These are phyloP conservation scores for Diaporthe ampelina DNA, from an alignment of 2,329 filamentous ascomycete genomes.

Conservation along the genomic window DNA sequence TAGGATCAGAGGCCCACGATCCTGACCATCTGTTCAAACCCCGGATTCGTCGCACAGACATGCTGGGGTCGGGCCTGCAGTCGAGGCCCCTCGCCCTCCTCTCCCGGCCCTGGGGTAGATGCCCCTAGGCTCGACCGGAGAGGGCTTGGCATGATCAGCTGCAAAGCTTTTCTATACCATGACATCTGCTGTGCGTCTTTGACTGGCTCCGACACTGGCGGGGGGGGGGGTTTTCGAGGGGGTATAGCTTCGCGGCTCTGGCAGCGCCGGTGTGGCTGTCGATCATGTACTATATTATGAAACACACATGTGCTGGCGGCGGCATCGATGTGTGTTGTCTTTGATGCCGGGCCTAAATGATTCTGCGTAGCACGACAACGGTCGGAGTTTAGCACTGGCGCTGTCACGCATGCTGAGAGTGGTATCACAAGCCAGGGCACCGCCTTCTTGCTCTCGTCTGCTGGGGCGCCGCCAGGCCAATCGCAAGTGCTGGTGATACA, in stretches of 20 bases:
- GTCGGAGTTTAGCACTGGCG: constrained; percentile 32
- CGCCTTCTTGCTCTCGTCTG: constrained; percentile 6
- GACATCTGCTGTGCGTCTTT: constrained; percentile 5
- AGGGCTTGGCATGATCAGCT: constrained; percentile 32
- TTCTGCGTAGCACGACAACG: constrained; percentile 34
- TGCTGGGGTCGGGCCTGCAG: constrained; percentile 31
- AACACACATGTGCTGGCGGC: constrained; percentile 25
- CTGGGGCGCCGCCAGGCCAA: constrained; percentile 22
- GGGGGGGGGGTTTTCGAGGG: neutral
- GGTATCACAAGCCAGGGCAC: constrained; percentile 27
- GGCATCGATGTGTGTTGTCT: constrained; percentile 20
- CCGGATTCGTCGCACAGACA: constrained; percentile 33
- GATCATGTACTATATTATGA: constrained; percentile 27
- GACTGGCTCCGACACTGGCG: constrained; percentile 15
- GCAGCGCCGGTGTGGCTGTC: constrained; percentile 24
- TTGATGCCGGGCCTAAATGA: constrained; percentile 19
- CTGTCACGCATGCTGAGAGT: constrained; percentile 17
- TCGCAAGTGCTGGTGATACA: constrained; percentile 25
- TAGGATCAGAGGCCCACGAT: constrained; percentile 21
- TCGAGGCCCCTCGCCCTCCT: neutral
- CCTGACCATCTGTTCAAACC: constrained; percentile 26
- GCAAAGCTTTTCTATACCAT: constrained; percentile 7
- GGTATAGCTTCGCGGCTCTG: constrained; percentile 23
- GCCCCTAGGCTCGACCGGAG: constrained; percentile 26
- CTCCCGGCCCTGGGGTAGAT: neutral